Evolutionary conservation across 139 green algal species (phyloP).

Genomic region (Spirogloea muscicola): DNA sequence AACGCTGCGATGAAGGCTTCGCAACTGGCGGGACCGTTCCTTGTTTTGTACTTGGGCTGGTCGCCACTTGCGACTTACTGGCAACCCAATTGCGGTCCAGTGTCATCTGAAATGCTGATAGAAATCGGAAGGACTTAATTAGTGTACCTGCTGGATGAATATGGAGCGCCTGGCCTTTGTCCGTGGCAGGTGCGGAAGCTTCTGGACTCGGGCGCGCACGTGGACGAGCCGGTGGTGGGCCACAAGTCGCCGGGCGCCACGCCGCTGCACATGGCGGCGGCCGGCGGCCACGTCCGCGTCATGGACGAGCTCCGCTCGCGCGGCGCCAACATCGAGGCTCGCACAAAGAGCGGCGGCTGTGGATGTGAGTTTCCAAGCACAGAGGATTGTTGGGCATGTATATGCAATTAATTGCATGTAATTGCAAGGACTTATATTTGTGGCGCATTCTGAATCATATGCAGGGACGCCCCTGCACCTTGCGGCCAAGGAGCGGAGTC

Average conservation of each 20-base stretch:
- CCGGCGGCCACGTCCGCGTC: conserved; percentile 14
- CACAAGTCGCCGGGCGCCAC: conserved; percentile 18
- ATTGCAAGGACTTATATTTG: too few species aligned
- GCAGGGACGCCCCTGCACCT: conserved; percentile 28
- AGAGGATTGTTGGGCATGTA: too few species aligned
- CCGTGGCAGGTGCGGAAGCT: conserved; percentile 14
- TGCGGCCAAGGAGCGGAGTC: conserved; percentile 7
- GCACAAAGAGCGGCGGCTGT: conserved; percentile 7
- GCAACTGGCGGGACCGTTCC: too few species aligned
- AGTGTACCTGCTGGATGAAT: too few species aligned
- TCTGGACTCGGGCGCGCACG: conserved; percentile 2
- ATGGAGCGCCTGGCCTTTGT: too few species aligned
- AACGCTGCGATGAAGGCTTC: too few species aligned
- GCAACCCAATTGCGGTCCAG: too few species aligned
- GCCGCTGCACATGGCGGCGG: conserved; percentile 25
- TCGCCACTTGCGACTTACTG: too few species aligned
- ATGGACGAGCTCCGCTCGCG: conserved; percentile 24
- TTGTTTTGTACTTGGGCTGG: too few species aligned
- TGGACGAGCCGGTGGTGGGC: conserved; percentile 15
- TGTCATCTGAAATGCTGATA: too few species aligned
- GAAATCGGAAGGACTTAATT: too few species aligned
- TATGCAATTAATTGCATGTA: too few species aligned
- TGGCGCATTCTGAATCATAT: conserved; percentile 2
- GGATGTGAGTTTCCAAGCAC: conserved; percentile 37
- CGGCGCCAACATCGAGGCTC: conserved; percentile 30